phyloP scores from a whole-genome alignment of 1,139 yeast genomes.

The Saccharomyces hybrid region DNA sequence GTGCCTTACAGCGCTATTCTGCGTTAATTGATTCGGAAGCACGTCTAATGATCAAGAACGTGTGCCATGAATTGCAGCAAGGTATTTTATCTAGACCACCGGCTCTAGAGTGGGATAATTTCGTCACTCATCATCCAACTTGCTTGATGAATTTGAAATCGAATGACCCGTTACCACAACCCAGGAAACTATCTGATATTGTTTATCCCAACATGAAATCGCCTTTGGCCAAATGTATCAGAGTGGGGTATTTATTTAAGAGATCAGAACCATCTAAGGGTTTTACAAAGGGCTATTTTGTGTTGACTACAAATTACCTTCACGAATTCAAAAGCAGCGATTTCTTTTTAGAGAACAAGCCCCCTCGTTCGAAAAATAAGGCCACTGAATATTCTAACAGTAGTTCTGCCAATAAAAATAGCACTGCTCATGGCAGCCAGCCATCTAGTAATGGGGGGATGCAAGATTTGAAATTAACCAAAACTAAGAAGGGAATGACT shows the following conservation, averaged over 20 bases:
- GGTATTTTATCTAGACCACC: conserved; percentile 57
- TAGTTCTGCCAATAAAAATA: background rate
- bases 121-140: conserved; percentile 45
- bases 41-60: conserved; percentile 44
- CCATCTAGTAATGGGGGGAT: background rate
- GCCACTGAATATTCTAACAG: conserved; percentile 1
- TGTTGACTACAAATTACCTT: conserved; percentile 57
- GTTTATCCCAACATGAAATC: conserved; percentile 46
- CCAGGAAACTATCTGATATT: conserved; percentile 41
- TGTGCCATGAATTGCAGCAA: conserved; percentile 51
- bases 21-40: conserved; percentile 50
- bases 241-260: conserved; percentile 47
- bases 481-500: background rate
- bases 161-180: conserved; percentile 40
- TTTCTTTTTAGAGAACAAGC: conserved; percentile 42
- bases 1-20: conserved; percentile 46
- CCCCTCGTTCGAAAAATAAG: conserved; percentile 4
- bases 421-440: background rate
- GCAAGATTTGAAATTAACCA: background rate
- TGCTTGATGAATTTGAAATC: conserved; percentile 36
- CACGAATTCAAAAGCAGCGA: conserved; percentile 64
- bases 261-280: conserved; percentile 56
- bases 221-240: conserved; percentile 43
- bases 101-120: conserved; percentile 66
- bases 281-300: conserved; percentile 58